A percentile compares a stretch with the other conserved stretches of the same genome.
These are phyloP conservation scores for Lyophyllum atratum DNA, from an alignment of 768 basidiomycete species.

Conservation along the genomic window DNA sequence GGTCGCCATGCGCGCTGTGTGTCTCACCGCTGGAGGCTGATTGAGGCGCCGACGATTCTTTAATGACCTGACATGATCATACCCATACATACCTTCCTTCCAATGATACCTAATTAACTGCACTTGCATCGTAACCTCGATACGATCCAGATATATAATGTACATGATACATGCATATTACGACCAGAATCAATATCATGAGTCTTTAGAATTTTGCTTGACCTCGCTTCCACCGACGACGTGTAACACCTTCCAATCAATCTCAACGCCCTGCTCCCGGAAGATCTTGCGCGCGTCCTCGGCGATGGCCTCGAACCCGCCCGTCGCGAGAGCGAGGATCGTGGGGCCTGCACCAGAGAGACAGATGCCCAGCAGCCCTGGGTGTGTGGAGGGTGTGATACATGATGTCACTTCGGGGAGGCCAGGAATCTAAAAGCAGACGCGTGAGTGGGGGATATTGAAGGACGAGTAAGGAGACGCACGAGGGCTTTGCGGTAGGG, in stretches of 20 bases:
- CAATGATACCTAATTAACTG: neutral
- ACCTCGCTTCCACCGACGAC: constrained; percentile 52
- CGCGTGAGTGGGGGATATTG: neutral
- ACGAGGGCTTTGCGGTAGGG: constrained; percentile 91
- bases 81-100: constrained; percentile 16
- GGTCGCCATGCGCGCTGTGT: constrained; percentile 87
- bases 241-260: constrained; percentile 88
- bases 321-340: constrained; percentile 91
- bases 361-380: constrained; percentile 95
- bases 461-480: constrained; percentile 26
- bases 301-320: constrained; percentile 83
- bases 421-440: constrained; percentile 78
- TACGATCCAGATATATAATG: neutral
- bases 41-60: neutral
- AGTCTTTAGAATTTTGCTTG: constrained; percentile 16
- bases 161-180: neutral
- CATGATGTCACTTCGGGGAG: constrained; percentile 88
- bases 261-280: constrained; percentile 66
- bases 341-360: constrained; percentile 98
- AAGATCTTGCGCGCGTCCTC: constrained; percentile 80
- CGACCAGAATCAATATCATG: constrained; percentile 19
- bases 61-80: too few relatives aligned
- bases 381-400: constrained; percentile 87
- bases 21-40: constrained; percentile 81
- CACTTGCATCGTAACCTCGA: neutral